Evolutionary conservation across 2,329 filamentous ascomycete genomes (phyloP), one percentile per base, ranked within the genome.

Genomic region (Trichothecium roseum): DNA sequence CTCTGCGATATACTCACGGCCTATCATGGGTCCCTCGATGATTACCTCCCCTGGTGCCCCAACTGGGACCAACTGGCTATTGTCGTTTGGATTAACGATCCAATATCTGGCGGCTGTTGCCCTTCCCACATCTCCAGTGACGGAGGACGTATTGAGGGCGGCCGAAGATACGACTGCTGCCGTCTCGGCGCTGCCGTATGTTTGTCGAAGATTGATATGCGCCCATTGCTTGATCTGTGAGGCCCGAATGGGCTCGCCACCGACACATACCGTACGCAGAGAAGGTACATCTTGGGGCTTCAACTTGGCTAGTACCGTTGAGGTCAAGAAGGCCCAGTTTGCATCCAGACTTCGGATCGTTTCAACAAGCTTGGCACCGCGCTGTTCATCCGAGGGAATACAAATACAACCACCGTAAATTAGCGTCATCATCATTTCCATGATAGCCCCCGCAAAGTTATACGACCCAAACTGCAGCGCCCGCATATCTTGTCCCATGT

Each of bases 141-240:
- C 20, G 12, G n/a, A 14, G 10, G 29, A 9, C 29, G 10, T n/a
- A 7, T 9, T 18, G 10, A 18, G 29, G 10, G 9, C 10, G 7
- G 29, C 17, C 14, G 20, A 15, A 3, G 14, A 16, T n/a, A 15
- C 14, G 14, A 16, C 17, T 15, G 63, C 53, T 28, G 56, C 52
- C 30, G 48, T 49, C 46, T 66, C 62, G 5, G 60, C 58, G 17
- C 61, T 61, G 0, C 62, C 62, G 37, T 62, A 66, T 1, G 49
- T 57, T 47, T 63, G 59, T 36, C 59, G 39, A 28, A 62, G 43
- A 9, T 15, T 7, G 18, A 31, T 12, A 8, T 9, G 13, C 8
- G 10, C 7, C 45, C 45, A 46, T 1, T 15, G 35, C 17, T 39
- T 26, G 17, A 44, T 8, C 8, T 39, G 26, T 7, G 40, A 38